phyloP scores from a whole-genome alignment of 2,329 filamentous ascomycete species.

The Cercospora janseana region DNA sequence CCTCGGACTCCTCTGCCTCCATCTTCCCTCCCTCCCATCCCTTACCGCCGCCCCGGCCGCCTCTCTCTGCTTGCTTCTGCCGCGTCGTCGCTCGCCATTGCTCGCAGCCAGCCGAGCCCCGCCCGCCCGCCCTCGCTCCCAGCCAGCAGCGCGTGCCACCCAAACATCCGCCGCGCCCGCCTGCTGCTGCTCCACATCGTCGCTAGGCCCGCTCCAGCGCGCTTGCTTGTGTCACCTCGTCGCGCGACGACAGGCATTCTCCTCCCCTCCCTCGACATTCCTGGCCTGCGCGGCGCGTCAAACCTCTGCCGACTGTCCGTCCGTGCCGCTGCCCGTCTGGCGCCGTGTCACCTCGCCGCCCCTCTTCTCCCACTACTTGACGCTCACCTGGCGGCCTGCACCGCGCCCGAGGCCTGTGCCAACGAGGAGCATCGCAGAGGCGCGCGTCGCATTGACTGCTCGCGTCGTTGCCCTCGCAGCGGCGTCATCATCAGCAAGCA shows the following conservation, averaged over 20 bases:
- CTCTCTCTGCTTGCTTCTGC: constrained; percentile 8
- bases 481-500: too few relatives aligned
- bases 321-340: constrained; percentile 13
- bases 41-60: not conserved
- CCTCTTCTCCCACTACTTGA: constrained; percentile 14
- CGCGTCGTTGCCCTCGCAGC: too few relatives aligned
- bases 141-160: not conserved
- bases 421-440: too few relatives aligned
- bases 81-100: not conserved
- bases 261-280: not conserved
- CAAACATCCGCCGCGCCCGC: not conserved
- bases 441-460: too few relatives aligned
- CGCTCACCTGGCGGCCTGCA: not conserved
- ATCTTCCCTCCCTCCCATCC: not conserved
- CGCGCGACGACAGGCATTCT: constrained; percentile 11
- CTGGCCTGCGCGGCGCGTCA: constrained; percentile 12
- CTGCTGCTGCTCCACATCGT: constrained; percentile 3
- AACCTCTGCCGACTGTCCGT: constrained; percentile 14
- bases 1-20: constrained; percentile 1
- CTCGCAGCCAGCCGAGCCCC: not conserved
- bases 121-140: too few relatives aligned
- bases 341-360: constrained; percentile 25
- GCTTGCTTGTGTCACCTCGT: constrained; percentile 11
- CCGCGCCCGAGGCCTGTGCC: constrained; percentile 1
- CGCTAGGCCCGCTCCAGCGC: not conserved